Conservation (phyloP, 441 rosid species). For the Gossypium aridum region DNA sequence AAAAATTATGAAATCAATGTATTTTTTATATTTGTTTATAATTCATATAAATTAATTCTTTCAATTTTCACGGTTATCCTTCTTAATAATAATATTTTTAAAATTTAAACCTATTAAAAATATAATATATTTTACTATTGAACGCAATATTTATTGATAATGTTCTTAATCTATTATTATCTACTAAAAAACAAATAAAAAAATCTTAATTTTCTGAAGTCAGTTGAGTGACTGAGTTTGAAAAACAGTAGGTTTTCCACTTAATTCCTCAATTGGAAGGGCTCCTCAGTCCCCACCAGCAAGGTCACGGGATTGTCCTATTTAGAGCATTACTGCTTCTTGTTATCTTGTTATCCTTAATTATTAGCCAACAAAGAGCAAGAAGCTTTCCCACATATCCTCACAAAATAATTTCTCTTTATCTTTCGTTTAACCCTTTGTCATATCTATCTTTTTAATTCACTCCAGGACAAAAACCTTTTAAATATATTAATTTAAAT, state of each 20-base stretch:
- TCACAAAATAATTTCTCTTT: neutral
- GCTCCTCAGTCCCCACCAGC: conserved; percentile 15
- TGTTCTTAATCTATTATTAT: neutral
- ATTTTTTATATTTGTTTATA: no score
- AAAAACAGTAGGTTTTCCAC: neutral
- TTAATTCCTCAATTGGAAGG: neutral
- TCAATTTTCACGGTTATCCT: no score
- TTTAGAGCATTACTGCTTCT: neutral
- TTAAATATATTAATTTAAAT: no score
- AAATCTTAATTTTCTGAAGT: neutral
- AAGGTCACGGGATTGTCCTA: conserved; percentile 22
- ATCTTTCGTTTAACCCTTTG: neutral
- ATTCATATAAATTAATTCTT: no score
- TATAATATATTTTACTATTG: no score
- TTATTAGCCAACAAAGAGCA: neutral
- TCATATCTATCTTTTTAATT: neutral
- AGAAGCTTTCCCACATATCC: neutral
- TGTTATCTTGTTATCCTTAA: neutral
- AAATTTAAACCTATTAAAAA: neutral
- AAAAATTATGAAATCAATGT: neutral
- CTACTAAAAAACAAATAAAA: neutral
- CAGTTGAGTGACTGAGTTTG: neutral
- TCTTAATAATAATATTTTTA: neutral
- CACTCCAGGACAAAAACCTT: no score
- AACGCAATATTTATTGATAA: neutral